Evolutionary conservation across 2,329 filamentous ascomycete genomes (phyloP).

Genomic region (Trichoderma semiorbis): DNA sequence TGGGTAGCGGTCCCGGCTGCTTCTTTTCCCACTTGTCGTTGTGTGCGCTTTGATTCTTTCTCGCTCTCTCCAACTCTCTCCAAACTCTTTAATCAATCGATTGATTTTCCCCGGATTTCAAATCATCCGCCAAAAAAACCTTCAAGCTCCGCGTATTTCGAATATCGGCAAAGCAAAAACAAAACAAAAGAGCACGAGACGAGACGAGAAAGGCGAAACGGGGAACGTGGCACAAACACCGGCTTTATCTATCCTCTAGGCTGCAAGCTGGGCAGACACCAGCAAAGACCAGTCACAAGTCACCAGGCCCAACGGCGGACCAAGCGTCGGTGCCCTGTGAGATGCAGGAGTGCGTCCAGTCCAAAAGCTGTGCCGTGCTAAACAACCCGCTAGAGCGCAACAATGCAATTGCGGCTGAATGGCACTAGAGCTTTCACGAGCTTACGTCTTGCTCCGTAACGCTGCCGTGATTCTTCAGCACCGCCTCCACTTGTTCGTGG

Average conservation of each 20-base stretch:
- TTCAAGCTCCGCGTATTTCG: background rate
- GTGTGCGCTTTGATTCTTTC: background rate
- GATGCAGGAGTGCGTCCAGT: conserved; percentile 6
- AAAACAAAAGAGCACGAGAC: background rate
- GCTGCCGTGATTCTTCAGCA: background rate
- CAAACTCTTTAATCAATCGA: background rate
- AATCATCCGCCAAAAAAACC: too few relatives aligned
- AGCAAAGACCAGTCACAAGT: background rate
- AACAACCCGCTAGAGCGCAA: background rate
- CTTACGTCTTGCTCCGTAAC: background rate
- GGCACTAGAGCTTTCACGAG: background rate
- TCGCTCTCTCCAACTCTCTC: background rate
- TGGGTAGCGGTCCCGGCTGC: background rate
- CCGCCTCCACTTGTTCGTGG: conserved; percentile 9
- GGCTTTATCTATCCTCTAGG: background rate
- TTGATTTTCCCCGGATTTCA: background rate
- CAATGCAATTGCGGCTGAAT: conserved; percentile 4
- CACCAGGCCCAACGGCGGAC: background rate
- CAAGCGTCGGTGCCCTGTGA: conserved; percentile 2
- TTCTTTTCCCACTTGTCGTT: background rate
- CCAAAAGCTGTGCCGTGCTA: background rate
- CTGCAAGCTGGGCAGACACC: conserved; percentile 3
- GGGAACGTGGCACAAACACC: background rate
- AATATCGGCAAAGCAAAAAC: background rate
- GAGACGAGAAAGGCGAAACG: background rate